A percentile compares a stretch with the other conserved stretches of the same genome.
Conservation (phyloP, 2,329 filamentous ascomycete species). For the Ceratocystis albifundus region DNA sequence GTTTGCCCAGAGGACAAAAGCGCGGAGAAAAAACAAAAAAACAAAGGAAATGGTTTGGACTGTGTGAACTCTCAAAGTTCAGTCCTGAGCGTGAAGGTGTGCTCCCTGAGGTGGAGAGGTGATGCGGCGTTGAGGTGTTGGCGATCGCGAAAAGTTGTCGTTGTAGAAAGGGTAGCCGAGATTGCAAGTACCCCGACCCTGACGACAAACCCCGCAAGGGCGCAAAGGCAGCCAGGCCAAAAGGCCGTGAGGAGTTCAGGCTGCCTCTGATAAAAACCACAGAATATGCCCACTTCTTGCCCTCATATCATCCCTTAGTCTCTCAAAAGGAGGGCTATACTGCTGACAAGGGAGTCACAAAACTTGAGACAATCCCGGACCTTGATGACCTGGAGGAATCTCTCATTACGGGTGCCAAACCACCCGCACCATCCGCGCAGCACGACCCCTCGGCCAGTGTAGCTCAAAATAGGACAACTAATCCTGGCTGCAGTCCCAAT, state of each 20-base stretch:
- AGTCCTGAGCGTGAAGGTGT: too few relatives aligned
- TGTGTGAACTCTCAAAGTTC: too few relatives aligned
- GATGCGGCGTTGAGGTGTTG: too few relatives aligned
- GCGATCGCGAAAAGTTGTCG: too few relatives aligned
- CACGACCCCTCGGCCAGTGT: slow-evolving; percentile 23
- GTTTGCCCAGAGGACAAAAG: too few relatives aligned
- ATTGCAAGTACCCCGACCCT: slow-evolving; percentile 79
- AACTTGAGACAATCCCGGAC: slow-evolving; percentile 44
- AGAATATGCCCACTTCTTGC: neutral
- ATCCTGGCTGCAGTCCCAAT: slow-evolving; percentile 32
- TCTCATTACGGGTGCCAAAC: neutral
- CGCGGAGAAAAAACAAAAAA: too few relatives aligned
- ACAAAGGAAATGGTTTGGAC: too few relatives aligned
- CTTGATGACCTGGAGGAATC: slow-evolving; percentile 36
- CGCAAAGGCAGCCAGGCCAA: slow-evolving; percentile 30
- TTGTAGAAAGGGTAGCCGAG: slow-evolving; percentile 84
- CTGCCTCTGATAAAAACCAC: neutral
- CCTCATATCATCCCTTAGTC: neutral
- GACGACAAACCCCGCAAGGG: slow-evolving; percentile 29
- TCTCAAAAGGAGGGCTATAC: neutral
- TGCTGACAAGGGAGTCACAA: slow-evolving; percentile 27
- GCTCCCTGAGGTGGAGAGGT: too few relatives aligned
- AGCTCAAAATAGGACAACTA: slow-evolving; percentile 20
- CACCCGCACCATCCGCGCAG: slow-evolving; percentile 25
- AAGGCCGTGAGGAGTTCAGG: slow-evolving; percentile 26